Percentiles rank a stretch among this genome's conserved stretches.
These are phyloP conservation scores for Zygotorulaspora sp. DNA, from an alignment of 805 yeast genomes.

Conservation along the genomic window DNA sequence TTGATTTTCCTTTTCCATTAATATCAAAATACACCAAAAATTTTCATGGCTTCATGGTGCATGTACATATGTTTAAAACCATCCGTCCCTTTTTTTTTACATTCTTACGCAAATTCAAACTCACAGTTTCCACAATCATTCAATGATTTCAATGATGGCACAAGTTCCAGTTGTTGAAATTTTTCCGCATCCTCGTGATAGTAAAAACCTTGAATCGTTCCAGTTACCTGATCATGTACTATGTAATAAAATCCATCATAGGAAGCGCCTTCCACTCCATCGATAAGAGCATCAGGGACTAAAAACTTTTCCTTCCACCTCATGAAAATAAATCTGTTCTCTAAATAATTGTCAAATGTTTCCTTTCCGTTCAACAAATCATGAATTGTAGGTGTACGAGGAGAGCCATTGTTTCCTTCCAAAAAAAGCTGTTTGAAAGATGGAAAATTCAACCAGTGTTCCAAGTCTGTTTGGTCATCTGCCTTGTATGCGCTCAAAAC, in stretches of 20 bases:
- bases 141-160: constrained; percentile 20
- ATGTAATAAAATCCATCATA: constrained; percentile 91
- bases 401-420: constrained; percentile 4
- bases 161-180: constrained; percentile 66
- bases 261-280: constrained; percentile 59
- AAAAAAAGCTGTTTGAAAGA: constrained; percentile 38
- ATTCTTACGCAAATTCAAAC: constrained; percentile 23
- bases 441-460: constrained; percentile 62
- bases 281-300: constrained; percentile 64
- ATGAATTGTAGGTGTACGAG: constrained; percentile 14
- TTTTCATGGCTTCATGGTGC: not conserved
- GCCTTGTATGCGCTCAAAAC: constrained; percentile 50
- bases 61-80: not conserved
- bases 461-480: constrained; percentile 53
- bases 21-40: not conserved
- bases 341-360: constrained; percentile 31
- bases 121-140: constrained; percentile 17
- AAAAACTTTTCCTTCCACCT: constrained; percentile 92
- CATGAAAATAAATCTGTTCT: constrained; percentile 65
- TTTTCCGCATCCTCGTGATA: constrained; percentile 76
- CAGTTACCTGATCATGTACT: constrained; percentile 72
- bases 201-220: constrained; percentile 74
- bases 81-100: no score
- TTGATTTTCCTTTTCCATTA: not conserved
- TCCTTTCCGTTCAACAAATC: constrained; percentile 20